Evolutionary conservation across 768 basidiomycete species (phyloP), one percentile per base, ranked within the genome.

Genomic region (Suillus clintonianus): DNA sequence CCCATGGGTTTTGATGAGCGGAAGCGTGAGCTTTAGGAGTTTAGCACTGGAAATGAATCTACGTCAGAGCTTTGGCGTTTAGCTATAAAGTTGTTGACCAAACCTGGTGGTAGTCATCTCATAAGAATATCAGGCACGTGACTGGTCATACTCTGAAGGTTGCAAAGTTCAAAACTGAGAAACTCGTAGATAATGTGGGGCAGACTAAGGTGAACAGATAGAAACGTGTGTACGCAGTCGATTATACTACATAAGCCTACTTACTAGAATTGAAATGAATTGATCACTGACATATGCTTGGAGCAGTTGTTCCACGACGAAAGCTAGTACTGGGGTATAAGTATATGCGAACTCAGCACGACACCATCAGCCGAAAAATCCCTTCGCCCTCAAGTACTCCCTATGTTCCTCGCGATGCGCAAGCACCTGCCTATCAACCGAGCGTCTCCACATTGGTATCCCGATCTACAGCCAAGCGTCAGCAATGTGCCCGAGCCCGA

Each of bases 1-100:
- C 10, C 92, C 92, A 67, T 91, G 83, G 7, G 82, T 81, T 62
- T 71, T 73, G 53, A 94, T 81, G 24, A 92, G 80, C 4, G 90
- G 88, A 1, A 91, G 54, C 0, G 92, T 86, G 34, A 84, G 80
- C 65, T 84, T 81, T 22, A 94, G 76, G 10, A 92, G 79, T 51
- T 78, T 73, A 4, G 69, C 64, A 61, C 64, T 68, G 53, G 30
- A 34, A 51, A 51, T 51, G 17, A 15, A 30, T 30, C 27, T 51
- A 4, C 8, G 50, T 51, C 27, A 51, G 50, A 51, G 50, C 50
- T 30, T 27, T 30, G 17, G 27, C 17, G 27, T 50, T 22, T 15
- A 36, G 54, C 54, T 15, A 55, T 14, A 24, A 59, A 42, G 45
- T n/a, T 13, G 15, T 30, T 15, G 43, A 19, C 32, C 45, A 34